Evolutionary conservation across 225 moss, liverwort and hornwort species (phyloP), one percentile per base, ranked within the genome.

Genomic region (Ulota crispa): DNA sequence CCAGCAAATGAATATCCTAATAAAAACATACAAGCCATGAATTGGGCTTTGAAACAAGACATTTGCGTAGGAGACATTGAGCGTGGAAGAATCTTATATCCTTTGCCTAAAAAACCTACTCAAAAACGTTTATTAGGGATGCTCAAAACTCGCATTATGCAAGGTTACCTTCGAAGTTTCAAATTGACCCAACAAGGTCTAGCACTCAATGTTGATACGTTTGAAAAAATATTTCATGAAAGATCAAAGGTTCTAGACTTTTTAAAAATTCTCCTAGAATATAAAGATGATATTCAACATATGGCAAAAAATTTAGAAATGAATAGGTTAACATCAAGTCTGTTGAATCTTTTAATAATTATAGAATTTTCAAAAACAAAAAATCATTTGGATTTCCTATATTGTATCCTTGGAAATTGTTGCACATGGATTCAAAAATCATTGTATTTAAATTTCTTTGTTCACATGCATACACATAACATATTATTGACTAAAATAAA

Each of bases 101-200:
- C 55, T 27, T 3, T 1, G n/a, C 0, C 4, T 12, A 47, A 82
- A 57, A 26, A 31, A 1, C 27, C 11, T 8, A 1, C 3, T 2
- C 0, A 36, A 2, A 62, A 41, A 5, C 2, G 1, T 0, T 12
- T 13, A 4, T 13, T 20, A 1, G 12, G 20, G 26, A 24, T 62
- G 8, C 4, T 55, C 0, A 62, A 37, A 6, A 5, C 62, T 64
- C 4, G 1, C 5, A 0, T 9, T 28, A 1, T 72, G 4, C 59
- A 66, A 64, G 85, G 85, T 28, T 81, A 65, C 1, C 1, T 14
- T n/a, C 71, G 31, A 28, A 72, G 4, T 16, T 59, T 81, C 5
- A 72, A 37, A 66, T 13, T 3, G 43, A 85, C 66, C 27, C 77
- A 85, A 31, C 81, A 85, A 72, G 85, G 85, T 55, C 20, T 85